Evolutionary conservation across 2,329 filamentous ascomycete species (phyloP).

Genomic region (Chrysoporthe cubensis): DNA sequence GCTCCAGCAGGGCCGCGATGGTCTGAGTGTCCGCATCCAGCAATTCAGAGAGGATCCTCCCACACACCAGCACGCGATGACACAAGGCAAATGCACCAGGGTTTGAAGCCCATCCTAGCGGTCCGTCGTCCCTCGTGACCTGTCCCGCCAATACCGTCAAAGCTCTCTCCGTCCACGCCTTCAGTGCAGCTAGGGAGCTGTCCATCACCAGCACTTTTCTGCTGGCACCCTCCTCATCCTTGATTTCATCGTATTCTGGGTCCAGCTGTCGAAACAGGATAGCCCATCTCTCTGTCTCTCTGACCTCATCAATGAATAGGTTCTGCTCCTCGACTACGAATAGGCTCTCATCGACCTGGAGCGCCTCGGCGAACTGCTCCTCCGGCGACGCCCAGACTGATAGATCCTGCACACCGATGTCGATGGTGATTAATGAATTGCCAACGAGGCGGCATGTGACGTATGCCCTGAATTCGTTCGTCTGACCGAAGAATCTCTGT

Average conservation of each 20-base stretch:
- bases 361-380: conserved; percentile 47
- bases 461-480: conserved; percentile 43
- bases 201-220: conserved; percentile 18
- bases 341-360: conserved; percentile 66
- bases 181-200: conserved; percentile 35
- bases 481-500: conserved; percentile 39
- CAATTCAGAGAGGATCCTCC: conserved; percentile 34
- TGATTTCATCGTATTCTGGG: conserved; percentile 27
- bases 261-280: conserved; percentile 46
- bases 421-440: conserved; percentile 24
- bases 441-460: conserved; percentile 50
- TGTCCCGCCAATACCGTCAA: conserved; percentile 41
- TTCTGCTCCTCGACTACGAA: conserved; percentile 94
- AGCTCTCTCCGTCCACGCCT: conserved; percentile 51
- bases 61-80: conserved; percentile 48
- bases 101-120: conserved; percentile 74
- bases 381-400: conserved; percentile 34
- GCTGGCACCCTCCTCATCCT: conserved; percentile 28
- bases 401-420: conserved; percentile 24
- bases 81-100: conserved; percentile 68
- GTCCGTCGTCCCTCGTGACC: conserved; percentile 56
- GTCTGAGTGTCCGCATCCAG: conserved; percentile 15
- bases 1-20: conserved; percentile 27
- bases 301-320: conserved; percentile 82
- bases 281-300: conserved; percentile 74